Evolutionary conservation across 1,139 yeast species (phyloP), one percentile per base, ranked within the genome.

Genomic region (Geotrichum australiense): DNA sequence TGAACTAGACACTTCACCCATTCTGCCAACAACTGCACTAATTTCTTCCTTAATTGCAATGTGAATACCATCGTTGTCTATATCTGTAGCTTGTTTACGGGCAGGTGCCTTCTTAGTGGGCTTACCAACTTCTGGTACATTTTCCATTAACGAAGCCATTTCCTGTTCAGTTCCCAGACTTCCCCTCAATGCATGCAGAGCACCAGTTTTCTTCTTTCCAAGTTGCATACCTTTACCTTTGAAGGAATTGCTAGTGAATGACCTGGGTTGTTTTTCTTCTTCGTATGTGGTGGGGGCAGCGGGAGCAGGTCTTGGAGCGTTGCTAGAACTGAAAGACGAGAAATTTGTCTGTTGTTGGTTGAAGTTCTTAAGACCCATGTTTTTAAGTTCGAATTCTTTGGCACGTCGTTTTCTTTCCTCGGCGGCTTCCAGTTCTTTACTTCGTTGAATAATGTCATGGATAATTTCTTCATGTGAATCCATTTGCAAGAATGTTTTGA

Each of bases 391-490:
- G 50, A 93, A 82, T 64, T 91, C 96, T 64, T 83, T 85, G 37
- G 97, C 98, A 62, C 86, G 80, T 64, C 94, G 83, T 68, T 89
- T 91, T 64, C 97, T 81, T 65, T 91, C 96, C 64, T 91, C 98
- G 40, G 87, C 81, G 34, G 98, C 98, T 65, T 91, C 98, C 59
- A 86, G 71, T 66, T 91, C 98, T 67, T 91, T 93, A 67, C 91
- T 91, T 61, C 94, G 79, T 64, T 91, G 97, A 56, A 93, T 91
- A 59, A 91, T 89, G 62, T 93, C 97, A 69, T 91, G 97, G 57
- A 93, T 89, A 70, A 86, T 89, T 66, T 93, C 99, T 65, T 93
- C 98, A 59, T 91, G 97, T 30, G 95, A 83, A 65, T 93, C 97
- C 98, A 93, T 91, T 61, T 87, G 93, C 65, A 93, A 71, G 66